Conservation (phyloP, 495 filamentous ascomycete genomes). For the Rhypophila decipiens region DNA sequence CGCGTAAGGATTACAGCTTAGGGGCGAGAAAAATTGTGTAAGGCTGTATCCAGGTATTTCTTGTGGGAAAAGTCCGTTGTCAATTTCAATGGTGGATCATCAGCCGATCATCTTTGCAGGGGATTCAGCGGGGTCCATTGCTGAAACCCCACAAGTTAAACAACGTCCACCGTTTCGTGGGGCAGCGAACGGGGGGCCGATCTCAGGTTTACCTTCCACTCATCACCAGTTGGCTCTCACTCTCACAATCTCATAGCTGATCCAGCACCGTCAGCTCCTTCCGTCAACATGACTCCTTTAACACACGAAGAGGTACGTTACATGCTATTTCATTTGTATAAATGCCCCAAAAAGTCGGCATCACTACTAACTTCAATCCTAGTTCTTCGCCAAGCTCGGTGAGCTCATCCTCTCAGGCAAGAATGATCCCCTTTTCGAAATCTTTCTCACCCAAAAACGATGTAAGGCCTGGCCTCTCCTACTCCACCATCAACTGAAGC, state of each 20-base stretch:
- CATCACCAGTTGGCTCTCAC: not conserved
- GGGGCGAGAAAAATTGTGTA: too few relatives aligned
- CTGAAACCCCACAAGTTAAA: not conserved
- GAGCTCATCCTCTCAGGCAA: constrained; percentile 66
- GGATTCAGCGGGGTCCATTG: not conserved
- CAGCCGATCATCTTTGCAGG: not conserved
- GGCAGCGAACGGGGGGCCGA: not conserved
- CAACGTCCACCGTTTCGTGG: constrained; percentile 9
- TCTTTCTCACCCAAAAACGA: constrained; percentile 84
- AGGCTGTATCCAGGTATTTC: too few relatives aligned
- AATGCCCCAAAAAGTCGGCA: constrained; percentile 10
- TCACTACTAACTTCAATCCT: constrained; percentile 7
- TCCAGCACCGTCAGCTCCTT: not conserved
- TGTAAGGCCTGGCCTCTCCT: constrained; percentile 31
- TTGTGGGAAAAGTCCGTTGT: too few relatives aligned
- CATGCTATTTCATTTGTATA: not conserved
- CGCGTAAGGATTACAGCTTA: too few relatives aligned
- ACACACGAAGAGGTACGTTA: constrained; percentile 65
- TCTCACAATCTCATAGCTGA: not conserved
- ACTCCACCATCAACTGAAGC: too few relatives aligned
- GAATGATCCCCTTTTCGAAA: constrained; percentile 63
- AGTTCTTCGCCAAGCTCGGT: constrained; percentile 84
- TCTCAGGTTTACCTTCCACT: not conserved
- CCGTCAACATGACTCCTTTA: constrained; percentile 38
- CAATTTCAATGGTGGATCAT: not conserved